Percentiles rank a stretch among this genome's conserved stretches.
Conservation (phyloP, 2,329 filamentous ascomycete genomes). For the Fusarium sp. region DNA sequence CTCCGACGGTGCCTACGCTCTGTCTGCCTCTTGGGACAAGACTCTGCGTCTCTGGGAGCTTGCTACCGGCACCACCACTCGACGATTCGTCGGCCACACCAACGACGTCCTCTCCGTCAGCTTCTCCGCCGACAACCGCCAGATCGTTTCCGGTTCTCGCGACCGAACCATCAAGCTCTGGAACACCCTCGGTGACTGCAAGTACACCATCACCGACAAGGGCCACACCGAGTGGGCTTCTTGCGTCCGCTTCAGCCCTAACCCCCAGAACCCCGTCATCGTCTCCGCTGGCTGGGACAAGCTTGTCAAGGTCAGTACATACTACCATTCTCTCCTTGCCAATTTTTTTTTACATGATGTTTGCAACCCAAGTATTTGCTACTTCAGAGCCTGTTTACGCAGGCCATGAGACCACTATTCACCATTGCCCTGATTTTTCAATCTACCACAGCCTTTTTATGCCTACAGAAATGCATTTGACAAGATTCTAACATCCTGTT, state of each 20-base stretch:
- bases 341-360: conserved; percentile 77
- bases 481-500: conserved; percentile 25
- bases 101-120: conserved; percentile 99
- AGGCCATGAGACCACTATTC: conserved; percentile 96
- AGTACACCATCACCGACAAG: conserved; percentile 99
- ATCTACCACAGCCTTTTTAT: conserved; percentile 31
- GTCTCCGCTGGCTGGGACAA: conserved; percentile 99
- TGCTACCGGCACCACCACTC: conserved; percentile 94
- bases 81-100: conserved; percentile 98
- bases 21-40: conserved; percentile 99
- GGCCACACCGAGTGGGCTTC: conserved; percentile 99
- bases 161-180: conserved; percentile 99
- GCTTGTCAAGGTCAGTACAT: conserved; percentile 93
- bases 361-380: conserved; percentile 99
- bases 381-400: conserved; percentile 92
- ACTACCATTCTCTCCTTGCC: not conserved
- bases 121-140: conserved; percentile 99
- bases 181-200: conserved; percentile 99
- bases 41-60: conserved; percentile 99
- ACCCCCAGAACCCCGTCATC: conserved; percentile 99
- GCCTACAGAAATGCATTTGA: not conserved
- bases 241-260: conserved; percentile 99
- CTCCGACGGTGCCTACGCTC: conserved; percentile 98
- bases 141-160: conserved; percentile 98
- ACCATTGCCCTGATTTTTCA: conserved; percentile 82